Evolutionary conservation across 257 asterid genomes (phyloP), one percentile per base, ranked within the genome.

Genomic region (Primulina huaijiensis): DNA sequence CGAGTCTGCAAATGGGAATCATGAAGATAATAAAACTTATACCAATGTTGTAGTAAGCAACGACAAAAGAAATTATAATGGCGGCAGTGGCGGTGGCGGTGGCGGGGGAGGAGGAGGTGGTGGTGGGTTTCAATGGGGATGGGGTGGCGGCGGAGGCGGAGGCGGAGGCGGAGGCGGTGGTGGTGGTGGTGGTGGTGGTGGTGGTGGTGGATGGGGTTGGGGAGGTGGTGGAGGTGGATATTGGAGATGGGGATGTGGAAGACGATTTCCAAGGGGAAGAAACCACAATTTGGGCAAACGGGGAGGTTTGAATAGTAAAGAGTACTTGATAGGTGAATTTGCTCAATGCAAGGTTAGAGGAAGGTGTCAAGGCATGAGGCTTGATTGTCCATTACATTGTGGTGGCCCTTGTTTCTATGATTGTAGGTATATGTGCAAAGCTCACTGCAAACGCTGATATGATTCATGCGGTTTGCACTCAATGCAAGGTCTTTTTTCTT

Each of bases 391-490:
- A 11, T 60, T 75, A 58, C 83, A 75, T 30, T 79, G 83, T 68
- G 78, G 83, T 35, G 83, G 83, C 9, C 78, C 80, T 75, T 79
- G 83, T 65, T 67, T 75, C 33, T 75, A 79, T 60, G 80, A 79
- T 60, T 79, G 80, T 23, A 69, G 61, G 78, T 55, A 75, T 31
- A 72, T 75, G 80, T 79, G 83, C 80, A 79, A 79, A 67, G 78
- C 83, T 68, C 83, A 79, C 31, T 79, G 83, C 83, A 72, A 38
- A 38, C 79, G 53, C 53, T 43, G 53, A 43, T 37, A 3, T 11
- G 0, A 38, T 38, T 38, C 10, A 38, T 11, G 4, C 11, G 10
- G 14, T 38, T 23, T 38, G 50, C 50, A 38, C 50, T 23, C 25
- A 23, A 23, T 23, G 25, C 25, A 23, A 23, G 1, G 1, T 23